Base-by-base conservation (phyloP, 2,329 filamentous ascomycete species). In the Xylariaceae sp. region DNA sequence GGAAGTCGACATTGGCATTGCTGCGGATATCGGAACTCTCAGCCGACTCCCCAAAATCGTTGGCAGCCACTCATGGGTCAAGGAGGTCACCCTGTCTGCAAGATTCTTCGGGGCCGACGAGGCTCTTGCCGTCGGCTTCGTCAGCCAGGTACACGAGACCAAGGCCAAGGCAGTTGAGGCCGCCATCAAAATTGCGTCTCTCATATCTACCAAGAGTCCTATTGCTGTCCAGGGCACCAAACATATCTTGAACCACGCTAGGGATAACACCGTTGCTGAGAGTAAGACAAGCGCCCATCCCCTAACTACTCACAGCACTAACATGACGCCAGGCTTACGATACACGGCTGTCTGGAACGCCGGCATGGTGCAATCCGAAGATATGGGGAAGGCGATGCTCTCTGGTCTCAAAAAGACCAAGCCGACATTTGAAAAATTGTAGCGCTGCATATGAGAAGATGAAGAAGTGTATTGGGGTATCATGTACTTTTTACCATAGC, bases 321-420 rank as follows among this genome's bases (percentile, higher is more conserved):
- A 65, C 55, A 43, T 31, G 11, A 31, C 3, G 43, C 36, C 57
- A 86, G 84, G 84, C 43, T 72, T 97, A 68, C 82, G 83, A 52
- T 97, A 96, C 70, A 96, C 92, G 4, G 80, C 83, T 11, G 79
- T 94, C 1, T 97, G 92, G 93, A 97, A 97, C 66, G 81, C 84
- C 61, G 88, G 84, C 2, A 88, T 89, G 65, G 67, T 96, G 62
- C 92, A 97, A 75, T 88, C 89, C 6, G 75, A 77, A 47, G 93
- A 97, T 75, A 80, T 96, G 41, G 74, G 82, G 65, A 75, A 79
- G 53, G 90, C 92, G 1, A 76, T 97, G 67, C 66, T 88, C 67
- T 89, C 88, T 38, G 88, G 88, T 9, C 68, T 96, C 57, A 79
- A 88, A 71, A 96, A 88, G 80, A 86, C 78, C 60, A 92, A 82